Base-by-base conservation (phyloP, 2,329 filamentous ascomycete species). In the Gremmenia infestans region DNA sequence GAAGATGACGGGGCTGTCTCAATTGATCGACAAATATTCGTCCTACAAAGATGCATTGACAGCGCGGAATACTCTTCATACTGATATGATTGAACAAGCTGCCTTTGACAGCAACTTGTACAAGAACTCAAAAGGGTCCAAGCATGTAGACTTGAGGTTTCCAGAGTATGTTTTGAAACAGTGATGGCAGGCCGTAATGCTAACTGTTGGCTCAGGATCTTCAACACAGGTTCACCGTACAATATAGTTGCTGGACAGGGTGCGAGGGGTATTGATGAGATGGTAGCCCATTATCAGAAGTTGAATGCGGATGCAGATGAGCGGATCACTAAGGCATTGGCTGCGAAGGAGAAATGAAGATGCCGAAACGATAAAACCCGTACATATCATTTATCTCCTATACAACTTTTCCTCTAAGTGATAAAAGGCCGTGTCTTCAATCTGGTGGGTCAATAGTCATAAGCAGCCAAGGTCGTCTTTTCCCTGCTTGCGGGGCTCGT, bases 231-330 rank as follows among this genome's bases (percentile, higher is more conserved):
- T 52, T 81, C 81, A 1, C 83, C 83, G 15, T 84, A 76, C 71
- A 88, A 88, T 67, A 79, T 87, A 54, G 73, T 78, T 35, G 82
- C 85, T 45, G 85, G 85, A 51, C 80, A 81, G 59, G 73, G 73
- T 47, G 71, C 77, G 54, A 79, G 78, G 49, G 79, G 85, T 66
- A 73, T 88, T 63, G 79, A 80, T 67, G 70, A 77, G 52, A 74
- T 87, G 54, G 81, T 85, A 57, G 80, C 78, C 32, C 82, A 87
- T 72, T 88, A 86, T 69, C 74, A 83, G 70, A 78, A 78, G 65
- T 67, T 81, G 66, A 78, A 82, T 55, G 72, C 74, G 67, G 78
- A 81, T 57, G 76, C 76, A 56, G 81, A 87, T 58, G 79, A 78
- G 68, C 75, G 75, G 67, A 83, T 82, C 70, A 70, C 80, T 4